Base-by-base conservation (phyloP, 163 green algal species). In the Scenedesmus sp. region DNA sequence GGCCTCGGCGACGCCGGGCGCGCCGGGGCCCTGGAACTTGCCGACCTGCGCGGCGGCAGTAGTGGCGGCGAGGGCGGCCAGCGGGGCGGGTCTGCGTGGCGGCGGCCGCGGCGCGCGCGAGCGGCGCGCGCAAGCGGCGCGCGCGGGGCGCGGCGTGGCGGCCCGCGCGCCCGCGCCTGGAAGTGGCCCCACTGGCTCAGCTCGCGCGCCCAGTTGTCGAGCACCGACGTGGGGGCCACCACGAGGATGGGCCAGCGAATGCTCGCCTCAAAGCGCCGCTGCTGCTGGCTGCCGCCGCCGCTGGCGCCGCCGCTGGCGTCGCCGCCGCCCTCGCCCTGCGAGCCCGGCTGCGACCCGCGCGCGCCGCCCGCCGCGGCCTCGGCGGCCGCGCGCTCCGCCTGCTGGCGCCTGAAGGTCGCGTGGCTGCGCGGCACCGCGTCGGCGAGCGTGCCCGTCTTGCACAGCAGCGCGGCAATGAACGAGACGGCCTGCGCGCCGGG, bases 141-240 rank as follows among this genome's bases (percentile, higher is more conserved):
- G n/a, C n/a, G n/a, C n/a, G n/a, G n/a, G n/a, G n/a, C n/a, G n/a
- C n/a, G n/a, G n/a, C n/a, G n/a, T n/a, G n/a, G n/a, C n/a, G n/a
- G n/a, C 39, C 10, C 39, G 7, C 39, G 39, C 28, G 10, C 18
- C 9, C 42, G 24, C 33, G 79, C 77, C 66, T 65, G 47, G 66
- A 80, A 84, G 3, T 36, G 3, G 13, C 66, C 76, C 91, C 91
- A 95, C 53, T 66, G 87, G 28, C 73, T 48, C 26, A 95, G 85
- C 81, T 95, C 90, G 1, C 74, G 44, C 69, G 86, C 63, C 90
- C 90, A 95, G 80, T 95, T 95, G 50, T 75, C 58, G 13, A 95
- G 45, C 47, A 95, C 81, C 11, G 78, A 87, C 14, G 65, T 86
- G 0, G 90, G 90, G 14, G 26, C 70, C n/a, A 95, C 78, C 22